A percentile compares a stretch with the other conserved stretches of the same genome.
phyloP scores from a whole-genome alignment of 495 filamentous ascomycete genomes.

The Alectoria sarmentosa region DNA sequence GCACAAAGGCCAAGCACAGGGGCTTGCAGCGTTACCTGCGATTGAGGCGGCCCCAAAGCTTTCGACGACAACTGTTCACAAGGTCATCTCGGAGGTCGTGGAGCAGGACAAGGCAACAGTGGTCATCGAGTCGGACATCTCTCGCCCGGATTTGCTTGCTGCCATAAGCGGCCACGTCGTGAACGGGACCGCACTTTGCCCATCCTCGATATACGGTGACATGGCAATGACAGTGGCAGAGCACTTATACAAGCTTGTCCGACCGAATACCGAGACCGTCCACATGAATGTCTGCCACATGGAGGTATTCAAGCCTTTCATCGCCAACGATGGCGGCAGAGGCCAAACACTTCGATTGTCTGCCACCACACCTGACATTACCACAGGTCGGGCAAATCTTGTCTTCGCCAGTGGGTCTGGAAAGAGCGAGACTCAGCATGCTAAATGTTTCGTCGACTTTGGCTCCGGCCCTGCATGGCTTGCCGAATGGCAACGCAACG shows the following conservation, averaged over 20 bases:
- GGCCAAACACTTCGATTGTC: conserved; percentile 43
- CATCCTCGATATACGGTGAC: conserved; percentile 40
- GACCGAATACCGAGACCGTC: conserved; percentile 38
- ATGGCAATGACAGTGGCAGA: conserved; percentile 44
- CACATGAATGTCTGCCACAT: conserved; percentile 50
- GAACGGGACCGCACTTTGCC: conserved; percentile 42
- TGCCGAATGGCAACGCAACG: conserved; percentile 46
- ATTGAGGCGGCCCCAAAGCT: conserved; percentile 18
- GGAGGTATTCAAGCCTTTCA: conserved; percentile 54
- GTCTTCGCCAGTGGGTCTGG: conserved; percentile 28
- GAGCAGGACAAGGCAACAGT: conserved; percentile 45
- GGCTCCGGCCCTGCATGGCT: conserved; percentile 41
- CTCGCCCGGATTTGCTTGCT: conserved; percentile 42
- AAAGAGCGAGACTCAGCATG: conserved; percentile 38
- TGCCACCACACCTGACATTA: conserved; percentile 37
- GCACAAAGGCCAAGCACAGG: conserved; percentile 29
- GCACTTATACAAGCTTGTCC: conserved; percentile 39
- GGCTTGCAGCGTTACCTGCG: conserved; percentile 21
- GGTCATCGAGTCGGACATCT: conserved; percentile 53
- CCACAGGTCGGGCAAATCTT: conserved; percentile 34
- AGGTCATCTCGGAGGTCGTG: conserved; percentile 44
- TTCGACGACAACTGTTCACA: conserved; percentile 26
- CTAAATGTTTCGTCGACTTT: conserved; percentile 45
- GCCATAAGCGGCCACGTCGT: conserved; percentile 53
- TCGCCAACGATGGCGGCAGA: conserved; percentile 41